These are phyloP conservation scores for Umbelopsis ramanniana DNA, from an alignment of 192 early-diverging fungal genomes.

Conservation along the genomic window DNA sequence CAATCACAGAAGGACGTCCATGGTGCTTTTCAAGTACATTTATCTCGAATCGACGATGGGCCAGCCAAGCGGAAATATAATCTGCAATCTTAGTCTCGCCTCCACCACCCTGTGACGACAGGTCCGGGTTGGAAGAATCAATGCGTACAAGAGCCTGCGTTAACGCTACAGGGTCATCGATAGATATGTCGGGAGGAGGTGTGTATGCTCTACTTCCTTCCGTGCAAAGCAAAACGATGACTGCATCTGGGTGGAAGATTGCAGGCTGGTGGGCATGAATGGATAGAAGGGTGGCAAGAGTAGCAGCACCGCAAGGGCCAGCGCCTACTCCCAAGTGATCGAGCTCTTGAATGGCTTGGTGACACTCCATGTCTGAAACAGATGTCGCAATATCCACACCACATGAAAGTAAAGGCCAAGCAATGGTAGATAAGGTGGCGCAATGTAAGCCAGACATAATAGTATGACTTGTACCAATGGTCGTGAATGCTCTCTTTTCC, in stretches of 20 bases:
- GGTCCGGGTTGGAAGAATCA: too few relatives aligned
- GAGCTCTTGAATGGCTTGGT: background rate
- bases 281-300: background rate
- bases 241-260: background rate
- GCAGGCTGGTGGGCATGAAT: background rate
- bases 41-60: too few relatives aligned
- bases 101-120: too few relatives aligned
- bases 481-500: background rate
- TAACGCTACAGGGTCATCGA: too few relatives aligned
- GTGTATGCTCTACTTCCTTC: background rate
- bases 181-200: too few relatives aligned
- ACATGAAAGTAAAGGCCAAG: background rate
- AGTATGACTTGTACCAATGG: background rate
- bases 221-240: background rate
- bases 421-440: background rate
- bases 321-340: background rate
- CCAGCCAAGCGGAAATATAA: too few relatives aligned
- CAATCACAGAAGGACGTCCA: too few relatives aligned
- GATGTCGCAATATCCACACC: background rate
- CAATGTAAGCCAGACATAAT: background rate
- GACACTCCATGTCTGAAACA: background rate
- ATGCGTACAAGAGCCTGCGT: too few relatives aligned
- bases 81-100: too few relatives aligned
- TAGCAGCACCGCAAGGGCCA: background rate
- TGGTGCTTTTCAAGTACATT: too few relatives aligned